Conservation (phyloP, 768 basidiomycete species). For the Suillus subalutaceus region DNA sequence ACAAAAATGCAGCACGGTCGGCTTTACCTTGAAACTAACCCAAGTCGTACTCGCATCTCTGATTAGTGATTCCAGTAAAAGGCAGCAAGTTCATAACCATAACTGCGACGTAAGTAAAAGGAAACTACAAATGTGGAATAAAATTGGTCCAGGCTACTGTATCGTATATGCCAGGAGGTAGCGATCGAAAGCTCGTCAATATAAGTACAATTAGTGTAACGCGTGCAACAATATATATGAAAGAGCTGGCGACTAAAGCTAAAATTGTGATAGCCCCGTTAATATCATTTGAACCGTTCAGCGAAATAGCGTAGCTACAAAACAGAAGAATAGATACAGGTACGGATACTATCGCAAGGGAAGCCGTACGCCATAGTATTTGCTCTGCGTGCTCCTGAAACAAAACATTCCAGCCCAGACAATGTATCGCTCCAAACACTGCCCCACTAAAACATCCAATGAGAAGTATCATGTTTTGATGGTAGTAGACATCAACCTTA, state of each 20-base stretch:
- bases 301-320: not conserved
- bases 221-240: slow-evolving; percentile 20
- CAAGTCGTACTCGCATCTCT: not conserved
- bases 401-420: slow-evolving; percentile 23
- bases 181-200: slow-evolving; percentile 13
- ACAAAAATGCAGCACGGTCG: not conserved
- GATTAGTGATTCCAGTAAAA: not conserved
- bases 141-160: slow-evolving; percentile 21
- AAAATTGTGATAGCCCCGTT: no score
- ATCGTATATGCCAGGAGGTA: slow-evolving; percentile 18
- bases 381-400: slow-evolving; percentile 17
- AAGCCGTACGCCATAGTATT: slow-evolving; percentile 24
- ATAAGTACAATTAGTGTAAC: slow-evolving; percentile 14
- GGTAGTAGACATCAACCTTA: no score
- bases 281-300: not conserved
- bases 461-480: not conserved
- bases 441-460: slow-evolving; percentile 11
- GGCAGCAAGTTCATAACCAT: not conserved
- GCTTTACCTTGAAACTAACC: not conserved
- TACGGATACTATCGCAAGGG: slow-evolving; percentile 15
- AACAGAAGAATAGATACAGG: not conserved
- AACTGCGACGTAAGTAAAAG: not conserved
- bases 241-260: not conserved
- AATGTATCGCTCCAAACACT: slow-evolving; percentile 32
- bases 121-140: slow-evolving; percentile 13